Evolutionary conservation across 164 flowering plant species (phyloP), one percentile per base, ranked within the genome.

Genomic region (Pachysandra terminalis): DNA sequence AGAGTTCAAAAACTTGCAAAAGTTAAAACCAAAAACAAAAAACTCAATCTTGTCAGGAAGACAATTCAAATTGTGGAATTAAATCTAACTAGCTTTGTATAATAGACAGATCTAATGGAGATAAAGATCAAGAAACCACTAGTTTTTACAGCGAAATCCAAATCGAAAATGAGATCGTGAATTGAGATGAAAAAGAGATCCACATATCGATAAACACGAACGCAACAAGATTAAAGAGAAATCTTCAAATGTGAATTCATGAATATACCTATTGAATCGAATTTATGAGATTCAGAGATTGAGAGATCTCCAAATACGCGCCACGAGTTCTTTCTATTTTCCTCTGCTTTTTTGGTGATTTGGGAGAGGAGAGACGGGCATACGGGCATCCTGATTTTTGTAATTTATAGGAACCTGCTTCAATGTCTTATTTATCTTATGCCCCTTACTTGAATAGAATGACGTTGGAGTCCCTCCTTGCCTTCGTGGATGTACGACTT

Each of bases 191-290:
- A 56, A 66, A 22, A 16, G 22, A 66, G 68, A 23, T 66, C 22
- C 61, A 66, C 56, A 56, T 19, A 37, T 28, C 16, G 15, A 28
- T 63, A 19, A 40, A 12, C 21, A 19, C 23, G 23, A 37, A 25
- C 23, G 40, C 22, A 25, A 4, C 59, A 32, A 69, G 49, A 51
- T 19, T 59, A 32, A 64, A 28, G 10, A 24, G 53, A 27, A 22
- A 65, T 52, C 35, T 16, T 23, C 52, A 41, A 61, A 65, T 51
- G 54, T 28, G 27, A 19, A 69, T 25, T 55, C 48, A 0, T 19
- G 24, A 23, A 32, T 9, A 52, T 71, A 71, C 74, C 68, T 65
- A 19, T 23, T 41, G 19, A 59, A 19, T 55, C 19, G 19, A 56
- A 64, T 56, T 9, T 59, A 21, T 0, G 27, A 56, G 37, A 52